Conservation (phyloP, 805 yeast genomes). For the Yamadazyma scolyti region DNA sequence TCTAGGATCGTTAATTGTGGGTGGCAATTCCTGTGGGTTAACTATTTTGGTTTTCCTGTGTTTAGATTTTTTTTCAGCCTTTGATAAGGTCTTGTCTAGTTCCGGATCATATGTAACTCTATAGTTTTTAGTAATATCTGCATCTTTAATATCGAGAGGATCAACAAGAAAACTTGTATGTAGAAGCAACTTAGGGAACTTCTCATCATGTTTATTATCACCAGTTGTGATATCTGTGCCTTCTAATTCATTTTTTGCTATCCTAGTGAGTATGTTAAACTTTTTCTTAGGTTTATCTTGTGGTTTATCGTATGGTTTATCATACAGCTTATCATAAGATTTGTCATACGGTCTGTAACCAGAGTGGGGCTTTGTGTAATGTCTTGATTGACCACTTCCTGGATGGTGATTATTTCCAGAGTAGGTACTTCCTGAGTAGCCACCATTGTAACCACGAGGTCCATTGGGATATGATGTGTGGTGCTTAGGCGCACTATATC, state of each 20-base stretch:
- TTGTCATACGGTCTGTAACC: slow-evolving; percentile 1
- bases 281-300: neutral
- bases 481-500: no score
- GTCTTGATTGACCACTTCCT: no score
- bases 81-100: slow-evolving; percentile 29
- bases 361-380: no score
- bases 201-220: slow-evolving; percentile 25
- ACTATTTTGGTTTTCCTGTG: slow-evolving; percentile 39
- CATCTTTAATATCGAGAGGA: slow-evolving; percentile 8
- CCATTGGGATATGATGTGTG: no score
- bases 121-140: slow-evolving; percentile 27
- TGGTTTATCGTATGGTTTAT: slow-evolving; percentile 2
- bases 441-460: no score
- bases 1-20: slow-evolving; percentile 41
- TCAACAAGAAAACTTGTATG: slow-evolving; percentile 18
- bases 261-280: no score
- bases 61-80: slow-evolving; percentile 26
- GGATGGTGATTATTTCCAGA: no score
- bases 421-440: no score
- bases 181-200: slow-evolving; percentile 26
- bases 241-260: slow-evolving; percentile 38
- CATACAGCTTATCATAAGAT: slow-evolving; percentile 1
- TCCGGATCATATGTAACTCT: slow-evolving; percentile 51
- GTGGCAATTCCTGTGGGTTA: slow-evolving; percentile 15
- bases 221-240: slow-evolving; percentile 36